Evolutionary conservation across 2,329 filamentous ascomycete species (phyloP), one percentile per base, ranked within the genome.

Genomic region (Bisporella sp.): DNA sequence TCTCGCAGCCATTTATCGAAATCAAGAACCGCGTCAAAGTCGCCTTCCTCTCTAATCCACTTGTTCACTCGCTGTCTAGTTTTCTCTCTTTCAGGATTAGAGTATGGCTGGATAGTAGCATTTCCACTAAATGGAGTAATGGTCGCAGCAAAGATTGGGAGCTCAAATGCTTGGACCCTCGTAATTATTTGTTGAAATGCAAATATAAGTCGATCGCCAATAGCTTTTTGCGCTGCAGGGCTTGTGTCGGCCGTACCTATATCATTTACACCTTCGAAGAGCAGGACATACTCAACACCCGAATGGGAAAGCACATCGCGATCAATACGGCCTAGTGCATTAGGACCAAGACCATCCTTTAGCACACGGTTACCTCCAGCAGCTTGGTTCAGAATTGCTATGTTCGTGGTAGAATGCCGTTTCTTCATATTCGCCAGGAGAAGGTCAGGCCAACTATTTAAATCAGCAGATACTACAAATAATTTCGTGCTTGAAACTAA

Each of bases 251-350:
- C 75, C 1, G 65, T 68, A 4, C 82, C 83, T 50, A 87, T 85
- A 59, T 87, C 83, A 59, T 86, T 85, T 31, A 87, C 81, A 21
- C 83, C 82, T 63, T 84, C 79, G 62, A 85, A 87, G 37, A 86
- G 72, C 68, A 87, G 74, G 28, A 77, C 77, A 59, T 82, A 85
- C 57, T 71, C 71, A 2, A 81, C 75, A 4, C 77, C 77, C 0
- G 76, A 71, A 32, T 80, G 76, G 0, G 75, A 64, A 2, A 87
- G 70, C 2, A 84, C 75, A 60, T 87, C 83, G n/a, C 82, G 74
- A 60, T 83, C 76, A 54, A 85, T 74, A 4, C 82, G 77, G 40
- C 73, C 70, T 32, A 84, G 67, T 1, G 79, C 74, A 37, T 77
- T 79, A 3, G 83, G 83, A 0, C 84, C 82, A 0, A 84, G 70